Percentiles rank a stretch among this genome's conserved stretches.
These are phyloP conservation scores for Mortierella sp. DNA, from an alignment of 371 early-diverging fungal genomes.

Conservation along the genomic window DNA sequence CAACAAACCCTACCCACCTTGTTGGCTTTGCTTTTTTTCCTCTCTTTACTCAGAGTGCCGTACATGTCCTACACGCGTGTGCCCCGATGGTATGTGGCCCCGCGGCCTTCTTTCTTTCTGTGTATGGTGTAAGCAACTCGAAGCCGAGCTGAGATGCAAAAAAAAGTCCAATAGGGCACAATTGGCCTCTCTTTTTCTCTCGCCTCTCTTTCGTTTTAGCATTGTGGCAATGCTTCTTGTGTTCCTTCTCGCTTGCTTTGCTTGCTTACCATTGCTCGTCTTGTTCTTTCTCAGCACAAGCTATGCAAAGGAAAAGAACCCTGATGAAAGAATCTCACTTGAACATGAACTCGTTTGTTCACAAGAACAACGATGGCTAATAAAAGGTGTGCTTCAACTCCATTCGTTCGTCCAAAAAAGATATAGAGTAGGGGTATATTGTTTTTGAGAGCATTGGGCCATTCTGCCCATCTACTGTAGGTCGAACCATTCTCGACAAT, in stretches of 20 bases:
- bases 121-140: conserved; percentile 8
- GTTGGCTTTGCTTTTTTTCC: no score
- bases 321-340: neutral
- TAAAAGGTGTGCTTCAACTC: neutral
- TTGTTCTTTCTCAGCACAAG: neutral
- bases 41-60: no score
- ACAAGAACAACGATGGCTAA: neutral
- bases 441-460: conserved; percentile 7
- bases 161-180: neutral
- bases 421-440: neutral
- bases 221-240: conserved; percentile 8
- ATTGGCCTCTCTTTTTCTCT: neutral
- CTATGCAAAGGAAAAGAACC: neutral
- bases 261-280: neutral
- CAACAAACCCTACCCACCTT: neutral
- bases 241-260: neutral
- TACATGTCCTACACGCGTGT: neutral
- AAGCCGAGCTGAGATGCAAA: conserved; percentile 1
- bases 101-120: neutral
- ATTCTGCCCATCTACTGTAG: neutral
- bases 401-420: conserved; percentile 6
- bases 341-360: neutral
- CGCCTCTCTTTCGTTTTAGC: neutral
- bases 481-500: neutral
- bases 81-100: neutral